Evolutionary conservation across 805 yeast genomes (phyloP).

Genomic region (Isabelozyma gotoi): DNA sequence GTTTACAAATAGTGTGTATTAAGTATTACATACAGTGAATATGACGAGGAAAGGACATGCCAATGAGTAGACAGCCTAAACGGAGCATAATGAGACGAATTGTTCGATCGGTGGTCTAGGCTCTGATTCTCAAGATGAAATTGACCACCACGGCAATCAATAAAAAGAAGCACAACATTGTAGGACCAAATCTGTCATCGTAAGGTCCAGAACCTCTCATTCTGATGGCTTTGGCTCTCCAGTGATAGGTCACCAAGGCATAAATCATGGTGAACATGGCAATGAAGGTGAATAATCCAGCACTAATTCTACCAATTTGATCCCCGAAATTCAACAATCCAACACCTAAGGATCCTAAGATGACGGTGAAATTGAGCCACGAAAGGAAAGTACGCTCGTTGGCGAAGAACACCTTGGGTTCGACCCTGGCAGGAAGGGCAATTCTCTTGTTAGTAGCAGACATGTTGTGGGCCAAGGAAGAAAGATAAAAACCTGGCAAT

Average conservation of each 20-base stretch:
- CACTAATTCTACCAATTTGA: slow-evolving; percentile 85
- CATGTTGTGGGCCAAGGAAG: too few species aligned
- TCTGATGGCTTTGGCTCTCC: slow-evolving; percentile 99
- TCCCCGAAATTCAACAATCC: slow-evolving; percentile 97
- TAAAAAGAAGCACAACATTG: slow-evolving; percentile 91
- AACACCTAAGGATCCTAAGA: slow-evolving; percentile 93
- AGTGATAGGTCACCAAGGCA: slow-evolving; percentile 93
- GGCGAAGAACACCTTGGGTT: slow-evolving; percentile 98
- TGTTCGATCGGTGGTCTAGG: too few species aligned
- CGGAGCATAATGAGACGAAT: too few species aligned
- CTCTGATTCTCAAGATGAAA: slow-evolving; percentile 77
- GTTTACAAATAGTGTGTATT: slow-evolving; percentile 1
- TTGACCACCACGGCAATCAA: slow-evolving; percentile 91
- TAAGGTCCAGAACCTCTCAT: slow-evolving; percentile 99
- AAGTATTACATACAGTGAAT: not conserved
- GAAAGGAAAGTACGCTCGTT: slow-evolving; percentile 97
- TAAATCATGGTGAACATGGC: slow-evolving; percentile 98
- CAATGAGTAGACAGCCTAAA: not conserved
- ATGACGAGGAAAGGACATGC: not conserved
- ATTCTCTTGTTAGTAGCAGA: slow-evolving; percentile 67
- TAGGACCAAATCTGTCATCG: slow-evolving; percentile 98
- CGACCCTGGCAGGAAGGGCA: slow-evolving; percentile 96
- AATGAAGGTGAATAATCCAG: slow-evolving; percentile 90
- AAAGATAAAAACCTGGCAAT: too few species aligned
- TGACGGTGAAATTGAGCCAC: slow-evolving; percentile 98